Conservation (phyloP, 306 rosid genomes). For the Vachellia pachyceras region DNA sequence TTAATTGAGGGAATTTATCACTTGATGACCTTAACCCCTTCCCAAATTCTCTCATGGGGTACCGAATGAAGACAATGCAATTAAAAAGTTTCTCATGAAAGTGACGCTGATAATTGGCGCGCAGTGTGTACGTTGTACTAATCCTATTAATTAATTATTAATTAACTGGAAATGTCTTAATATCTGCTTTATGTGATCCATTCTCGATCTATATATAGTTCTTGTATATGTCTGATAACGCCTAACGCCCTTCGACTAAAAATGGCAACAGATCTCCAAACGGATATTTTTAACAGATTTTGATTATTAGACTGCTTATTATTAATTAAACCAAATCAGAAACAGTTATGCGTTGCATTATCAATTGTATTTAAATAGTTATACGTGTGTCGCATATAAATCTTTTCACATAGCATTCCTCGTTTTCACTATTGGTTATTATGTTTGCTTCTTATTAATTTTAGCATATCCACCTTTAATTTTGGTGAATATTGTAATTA, state of each 20-base stretch:
- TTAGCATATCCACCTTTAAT: not conserved
- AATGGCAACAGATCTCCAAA: not conserved
- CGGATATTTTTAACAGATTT: too few relatives aligned
- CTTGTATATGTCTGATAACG: not conserved
- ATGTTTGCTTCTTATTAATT: not conserved
- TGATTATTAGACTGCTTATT: too few relatives aligned
- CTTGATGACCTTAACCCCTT: too few relatives aligned
- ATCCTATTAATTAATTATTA: not conserved
- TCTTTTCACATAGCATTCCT: not conserved
- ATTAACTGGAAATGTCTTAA: not conserved
- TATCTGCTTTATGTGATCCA: not conserved
- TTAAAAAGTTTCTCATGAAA: conserved; percentile 9
- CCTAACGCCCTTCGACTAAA: not conserved
- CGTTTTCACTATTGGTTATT: not conserved
- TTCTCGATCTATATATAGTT: not conserved
- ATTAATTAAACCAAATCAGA: not conserved
- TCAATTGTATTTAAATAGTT: not conserved
- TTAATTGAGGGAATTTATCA: too few relatives aligned
- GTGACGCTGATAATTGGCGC: conserved; percentile 18
- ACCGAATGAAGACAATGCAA: conserved; percentile 16
- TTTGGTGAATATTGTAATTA: not conserved
- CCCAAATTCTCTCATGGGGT: conserved; percentile 13
- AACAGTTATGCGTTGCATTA: not conserved
- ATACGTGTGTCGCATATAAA: too few relatives aligned
- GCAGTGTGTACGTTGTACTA: not conserved